Evolutionary conservation across 2,329 filamentous ascomycete species (phyloP), one percentile per base, ranked within the genome.

Genomic region (Aspergillus glaucus): DNA sequence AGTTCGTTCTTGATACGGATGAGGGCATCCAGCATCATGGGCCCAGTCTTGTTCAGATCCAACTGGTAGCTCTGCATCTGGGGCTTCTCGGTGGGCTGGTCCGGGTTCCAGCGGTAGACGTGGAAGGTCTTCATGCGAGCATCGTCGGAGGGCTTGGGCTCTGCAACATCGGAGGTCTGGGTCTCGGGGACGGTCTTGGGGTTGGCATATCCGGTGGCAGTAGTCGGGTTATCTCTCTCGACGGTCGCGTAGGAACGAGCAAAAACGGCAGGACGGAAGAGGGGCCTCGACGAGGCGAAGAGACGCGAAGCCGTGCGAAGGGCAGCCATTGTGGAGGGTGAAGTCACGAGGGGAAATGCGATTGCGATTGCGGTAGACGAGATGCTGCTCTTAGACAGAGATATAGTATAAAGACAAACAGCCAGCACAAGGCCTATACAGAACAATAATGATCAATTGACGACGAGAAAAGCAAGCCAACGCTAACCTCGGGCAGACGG

Each of bases 1-100:
- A 95, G 75, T 81, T 98, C 93, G 74, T 98, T 98, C 87, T 98
- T 98, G 76, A 98, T 96, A 63, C 92, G 81, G 71, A 98, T 93
- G 63, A 98, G 77, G 49, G 93, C 93, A 72, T 98, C 93, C 64
- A 98, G 76, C 75, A 98, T 85, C 93, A 98, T 98, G 59, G 93
- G 93, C 28, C 93, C 93, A 39, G 93, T 98, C 86, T 97, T 96
- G 80, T 97, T 97, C 62, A 98, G 76, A 69, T 98, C 93, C 65
- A 98, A 79, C 32, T 87, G 88, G 77, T 97, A 98, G 60, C 81
- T 82, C 79, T 98, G 90, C 88, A 98, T 95, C 71, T 79, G 81
- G 54, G 93, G 93, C 84, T 98, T 98, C 73, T 88, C 85, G 65
- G 84, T 83, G 50, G 93, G 93, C 68, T 85, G 80, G 68, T 97